phyloP scores from a whole-genome alignment of 148 eudicot species.

The Diospyros lotus region DNA sequence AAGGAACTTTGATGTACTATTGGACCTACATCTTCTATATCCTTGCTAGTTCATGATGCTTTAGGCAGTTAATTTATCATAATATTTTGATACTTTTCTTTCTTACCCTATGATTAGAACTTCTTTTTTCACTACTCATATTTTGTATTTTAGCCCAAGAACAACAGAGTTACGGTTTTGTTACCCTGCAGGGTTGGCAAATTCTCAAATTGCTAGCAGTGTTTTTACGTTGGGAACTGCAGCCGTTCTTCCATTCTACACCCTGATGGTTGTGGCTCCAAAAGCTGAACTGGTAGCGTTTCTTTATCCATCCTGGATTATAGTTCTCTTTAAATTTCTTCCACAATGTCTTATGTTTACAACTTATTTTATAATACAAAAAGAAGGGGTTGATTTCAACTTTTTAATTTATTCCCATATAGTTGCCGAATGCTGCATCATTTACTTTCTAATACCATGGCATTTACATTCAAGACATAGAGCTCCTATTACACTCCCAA shows the following conservation, averaged over 20 bases:
- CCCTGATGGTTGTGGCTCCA: constrained; percentile 90
- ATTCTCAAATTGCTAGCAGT: constrained; percentile 57
- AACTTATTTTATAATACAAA: neutral
- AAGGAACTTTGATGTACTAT: neutral
- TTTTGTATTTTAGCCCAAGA: too few relatives aligned
- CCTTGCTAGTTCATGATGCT: neutral
- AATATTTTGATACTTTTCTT: neutral
- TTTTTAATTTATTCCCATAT: neutral
- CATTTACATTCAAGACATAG: neutral
- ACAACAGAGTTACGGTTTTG: neutral
- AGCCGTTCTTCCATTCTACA: constrained; percentile 89
- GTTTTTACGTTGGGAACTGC: constrained; percentile 80
- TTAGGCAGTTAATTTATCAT: neutral
- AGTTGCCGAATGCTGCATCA: neutral
- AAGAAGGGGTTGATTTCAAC: neutral
- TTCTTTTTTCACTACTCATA: neutral
- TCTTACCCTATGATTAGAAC: neutral
- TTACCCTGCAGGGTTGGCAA: constrained; percentile 45
- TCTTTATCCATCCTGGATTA: constrained; percentile 7
- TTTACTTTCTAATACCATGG: neutral
- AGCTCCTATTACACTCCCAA: neutral
- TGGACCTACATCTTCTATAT: neutral
- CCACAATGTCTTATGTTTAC: neutral
- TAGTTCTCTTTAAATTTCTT: neutral
- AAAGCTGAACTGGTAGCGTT: constrained; percentile 65